phyloP scores from a whole-genome alignment of 306 rosid genomes.

The Chamaecrista fasciculata region DNA sequence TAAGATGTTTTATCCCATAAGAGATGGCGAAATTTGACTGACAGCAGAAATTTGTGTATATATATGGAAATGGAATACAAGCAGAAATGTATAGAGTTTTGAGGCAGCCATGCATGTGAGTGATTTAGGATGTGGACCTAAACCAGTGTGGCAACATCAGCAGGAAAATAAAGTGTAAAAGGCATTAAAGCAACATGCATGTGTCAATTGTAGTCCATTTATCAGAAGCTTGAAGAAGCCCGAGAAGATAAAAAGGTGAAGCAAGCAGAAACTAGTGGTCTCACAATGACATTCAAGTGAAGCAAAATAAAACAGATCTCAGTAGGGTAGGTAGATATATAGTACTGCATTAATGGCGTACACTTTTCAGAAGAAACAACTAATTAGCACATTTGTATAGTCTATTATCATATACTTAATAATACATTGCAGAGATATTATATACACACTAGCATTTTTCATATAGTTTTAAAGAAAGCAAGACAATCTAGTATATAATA shows the following conservation, averaged over 20 bases:
- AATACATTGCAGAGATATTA: too few species aligned
- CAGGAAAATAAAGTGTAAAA: conserved; percentile 35
- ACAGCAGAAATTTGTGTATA: too few species aligned
- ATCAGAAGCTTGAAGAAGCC: conserved; percentile 39
- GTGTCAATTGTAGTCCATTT: conserved; percentile 39
- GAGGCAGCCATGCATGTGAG: conserved; percentile 38
- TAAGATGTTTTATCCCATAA: background rate
- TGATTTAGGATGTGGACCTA: conserved; percentile 45
- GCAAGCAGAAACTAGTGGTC: conserved; percentile 11
- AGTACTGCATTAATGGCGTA: background rate
- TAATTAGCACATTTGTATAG: too few species aligned
- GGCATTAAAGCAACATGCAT: conserved; percentile 41
- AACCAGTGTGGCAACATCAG: conserved; percentile 28
- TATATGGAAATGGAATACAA: too few species aligned
- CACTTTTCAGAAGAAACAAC: background rate
- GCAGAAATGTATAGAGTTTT: background rate
- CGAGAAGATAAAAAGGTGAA: conserved; percentile 42
- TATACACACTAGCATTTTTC: too few species aligned
- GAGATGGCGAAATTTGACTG: background rate
- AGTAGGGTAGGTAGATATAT: background rate
- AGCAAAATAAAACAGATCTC: background rate
- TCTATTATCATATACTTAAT: background rate
- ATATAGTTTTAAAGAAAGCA: too few species aligned
- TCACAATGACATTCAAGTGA: conserved; percentile 23
- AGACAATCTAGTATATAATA: too few species aligned